phyloP scores from a whole-genome alignment of 2,329 filamentous ascomycete genomes.

The Fusarium scirpi region DNA sequence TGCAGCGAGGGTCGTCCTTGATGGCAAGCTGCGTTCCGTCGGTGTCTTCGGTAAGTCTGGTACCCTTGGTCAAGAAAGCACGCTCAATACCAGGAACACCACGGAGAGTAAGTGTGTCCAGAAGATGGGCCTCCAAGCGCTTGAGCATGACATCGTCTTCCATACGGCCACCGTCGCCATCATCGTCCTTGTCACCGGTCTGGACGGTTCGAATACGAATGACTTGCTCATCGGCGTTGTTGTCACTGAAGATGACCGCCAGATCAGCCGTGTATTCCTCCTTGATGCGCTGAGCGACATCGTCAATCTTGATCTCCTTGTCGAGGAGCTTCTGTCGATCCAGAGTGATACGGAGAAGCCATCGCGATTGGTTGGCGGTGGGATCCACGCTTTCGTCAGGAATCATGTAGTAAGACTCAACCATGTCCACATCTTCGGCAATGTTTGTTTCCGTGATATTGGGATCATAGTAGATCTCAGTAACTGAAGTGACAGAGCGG shows the following conservation, averaged over 20 bases:
- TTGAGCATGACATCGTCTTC: conserved; percentile 95
- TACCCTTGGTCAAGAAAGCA: conserved; percentile 91
- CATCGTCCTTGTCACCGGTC: conserved; percentile 77
- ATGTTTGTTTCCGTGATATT: conserved; percentile 89
- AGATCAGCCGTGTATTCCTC: conserved; percentile 86
- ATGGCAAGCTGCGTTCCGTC: conserved; percentile 80
- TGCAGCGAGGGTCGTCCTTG: conserved; percentile 80
- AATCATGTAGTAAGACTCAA: conserved; percentile 96
- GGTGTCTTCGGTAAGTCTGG: conserved; percentile 71
- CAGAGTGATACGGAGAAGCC: conserved; percentile 92
- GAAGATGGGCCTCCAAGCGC: conserved; percentile 88
- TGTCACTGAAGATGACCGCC: conserved; percentile 95
- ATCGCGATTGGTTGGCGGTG: conserved; percentile 85
- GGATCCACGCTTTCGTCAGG: conserved; percentile 77
- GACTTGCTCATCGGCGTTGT: conserved; percentile 95
- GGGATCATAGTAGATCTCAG: conserved; percentile 98
- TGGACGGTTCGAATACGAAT: conserved; percentile 88
- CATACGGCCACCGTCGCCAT: conserved; percentile 66
- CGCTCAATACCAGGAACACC: conserved; percentile 90
- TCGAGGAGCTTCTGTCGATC: conserved; percentile 95
- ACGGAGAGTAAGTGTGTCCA: conserved; percentile 90
- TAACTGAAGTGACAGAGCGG: conserved; percentile 88
- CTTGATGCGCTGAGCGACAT: conserved; percentile 91
- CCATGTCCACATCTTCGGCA: conserved; percentile 88
- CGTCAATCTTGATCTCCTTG: conserved; percentile 90